Percentiles rank a stretch among this genome's conserved stretches.
phyloP scores from a whole-genome alignment of 768 basidiomycete genomes.

The Mycena amicta region DNA sequence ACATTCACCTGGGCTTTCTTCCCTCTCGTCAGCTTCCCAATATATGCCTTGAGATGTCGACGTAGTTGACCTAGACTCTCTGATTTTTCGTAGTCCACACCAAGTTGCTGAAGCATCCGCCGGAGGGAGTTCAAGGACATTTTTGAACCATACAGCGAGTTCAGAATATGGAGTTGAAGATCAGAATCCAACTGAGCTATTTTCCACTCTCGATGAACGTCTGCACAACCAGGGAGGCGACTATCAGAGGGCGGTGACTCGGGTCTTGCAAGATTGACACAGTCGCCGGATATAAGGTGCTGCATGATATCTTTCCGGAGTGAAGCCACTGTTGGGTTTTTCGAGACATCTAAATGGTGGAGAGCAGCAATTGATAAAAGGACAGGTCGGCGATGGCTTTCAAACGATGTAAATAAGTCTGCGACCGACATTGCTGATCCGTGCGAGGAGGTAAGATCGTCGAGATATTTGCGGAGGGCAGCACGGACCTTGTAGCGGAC shows the following conservation, averaged over 20 bases:
- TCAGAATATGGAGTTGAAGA: conserved; percentile 6
- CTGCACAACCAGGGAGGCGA: not conserved
- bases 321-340: not conserved
- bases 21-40: not conserved
- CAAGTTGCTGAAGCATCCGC: not conserved
- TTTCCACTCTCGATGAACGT: conserved; percentile 2
- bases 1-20: not conserved
- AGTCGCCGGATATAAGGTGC: conserved; percentile 1
- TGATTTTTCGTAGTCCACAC: not conserved
- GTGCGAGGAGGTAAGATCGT: too few species aligned
- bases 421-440: not conserved
- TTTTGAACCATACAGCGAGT: not conserved
- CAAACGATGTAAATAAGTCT: conserved; percentile 3
- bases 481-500: conserved; percentile 1
- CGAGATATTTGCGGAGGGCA: not conserved
- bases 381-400: conserved; percentile 1
- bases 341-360: not conserved
- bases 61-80: not conserved
- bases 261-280: not conserved
- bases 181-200: not conserved
- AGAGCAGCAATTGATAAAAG: conserved; percentile 5
- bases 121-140: not conserved
- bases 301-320: not conserved
- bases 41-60: not conserved
- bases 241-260: not conserved